Conservation (phyloP, 1,139 yeast species). For the Eremothecium coryli region DNA sequence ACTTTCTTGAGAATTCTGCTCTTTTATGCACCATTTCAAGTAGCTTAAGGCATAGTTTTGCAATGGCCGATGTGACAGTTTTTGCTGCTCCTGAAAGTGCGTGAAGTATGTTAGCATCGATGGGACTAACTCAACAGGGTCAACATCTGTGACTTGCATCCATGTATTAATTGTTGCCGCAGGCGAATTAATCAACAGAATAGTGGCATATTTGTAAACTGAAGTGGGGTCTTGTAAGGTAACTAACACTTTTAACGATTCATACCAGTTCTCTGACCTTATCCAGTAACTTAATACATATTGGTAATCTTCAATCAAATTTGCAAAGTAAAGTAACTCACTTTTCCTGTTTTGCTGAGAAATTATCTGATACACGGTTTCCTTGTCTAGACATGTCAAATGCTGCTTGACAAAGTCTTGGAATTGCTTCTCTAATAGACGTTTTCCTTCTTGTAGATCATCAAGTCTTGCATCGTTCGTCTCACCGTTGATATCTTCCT, state of each 20-base stretch:
- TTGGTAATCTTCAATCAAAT: conserved; percentile 55
- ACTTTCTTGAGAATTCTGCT: conserved; percentile 41
- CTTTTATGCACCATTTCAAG: conserved; percentile 50
- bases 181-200: conserved; percentile 61
- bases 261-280: conserved; percentile 60
- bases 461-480: conserved; percentile 20
- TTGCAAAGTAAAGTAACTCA: conserved; percentile 61
- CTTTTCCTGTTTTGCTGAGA: conserved; percentile 54
- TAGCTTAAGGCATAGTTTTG: conserved; percentile 62
- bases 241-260: conserved; percentile 46
- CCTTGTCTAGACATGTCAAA: conserved; percentile 45
- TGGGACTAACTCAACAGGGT: conserved; percentile 61
- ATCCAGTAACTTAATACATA: conserved; percentile 65
- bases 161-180: conserved; percentile 66
- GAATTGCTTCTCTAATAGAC: conserved; percentile 33
- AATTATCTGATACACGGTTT: conserved; percentile 65
- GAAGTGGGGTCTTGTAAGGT: conserved; percentile 41
- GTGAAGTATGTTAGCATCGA: conserved; percentile 62
- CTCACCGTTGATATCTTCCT: conserved; percentile 33
- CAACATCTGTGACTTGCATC: conserved; percentile 45
- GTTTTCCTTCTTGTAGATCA: conserved; percentile 19
- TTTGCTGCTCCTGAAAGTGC: conserved; percentile 29
- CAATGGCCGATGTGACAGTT: conserved; percentile 23
- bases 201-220: conserved; percentile 60
- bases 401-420: conserved; percentile 46